A percentile compares a stretch with the other conserved stretches of the same genome.
Evolutionary conservation across 495 filamentous ascomycete genomes (phyloP).

Genomic region (Penicillium coprophilum): DNA sequence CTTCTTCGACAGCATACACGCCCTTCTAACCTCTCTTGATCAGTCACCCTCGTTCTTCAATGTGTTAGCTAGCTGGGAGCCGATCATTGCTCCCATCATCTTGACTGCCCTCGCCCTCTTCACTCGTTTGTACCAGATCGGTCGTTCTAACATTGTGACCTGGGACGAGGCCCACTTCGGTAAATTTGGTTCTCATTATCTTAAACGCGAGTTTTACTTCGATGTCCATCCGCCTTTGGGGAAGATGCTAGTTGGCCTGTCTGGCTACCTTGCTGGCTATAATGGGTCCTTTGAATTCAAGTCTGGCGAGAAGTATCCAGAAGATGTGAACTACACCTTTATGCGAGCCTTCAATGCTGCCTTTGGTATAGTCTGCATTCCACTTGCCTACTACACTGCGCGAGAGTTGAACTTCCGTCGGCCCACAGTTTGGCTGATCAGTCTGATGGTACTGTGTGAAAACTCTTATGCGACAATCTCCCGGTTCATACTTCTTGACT

Average conservation of each 20-base stretch:
- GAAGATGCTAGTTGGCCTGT: constrained; percentile 97
- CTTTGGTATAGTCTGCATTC: constrained; percentile 90
- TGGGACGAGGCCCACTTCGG: constrained; percentile 99
- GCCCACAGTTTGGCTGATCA: constrained; percentile 89
- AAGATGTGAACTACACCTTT: constrained; percentile 94
- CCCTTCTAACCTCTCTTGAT: neutral
- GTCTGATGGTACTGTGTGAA: constrained; percentile 94
- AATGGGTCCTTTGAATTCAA: constrained; percentile 99
- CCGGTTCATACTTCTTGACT: constrained; percentile 94
- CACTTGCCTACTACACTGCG: constrained; percentile 92
- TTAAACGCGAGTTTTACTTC: constrained; percentile 99
- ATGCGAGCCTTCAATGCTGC: constrained; percentile 97
- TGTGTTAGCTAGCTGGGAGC: constrained; percentile 76
- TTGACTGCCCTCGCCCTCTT: constrained; percentile 90
- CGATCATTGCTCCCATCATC: constrained; percentile 80
- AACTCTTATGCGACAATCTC: constrained; percentile 99
- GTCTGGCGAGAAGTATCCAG: constrained; percentile 91
- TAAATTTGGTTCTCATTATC: constrained; percentile 98
- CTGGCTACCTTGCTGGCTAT: constrained; percentile 93
- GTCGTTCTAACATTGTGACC: constrained; percentile 90
- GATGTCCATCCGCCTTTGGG: constrained; percentile 97
- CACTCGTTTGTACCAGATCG: constrained; percentile 94
- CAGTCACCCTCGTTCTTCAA: constrained; percentile 52
- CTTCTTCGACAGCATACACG: neutral
- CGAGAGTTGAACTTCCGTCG: constrained; percentile 82